Conservation (phyloP, 768 basidiomycete genomes). For the Leucocoprinus leucothites region DNA sequence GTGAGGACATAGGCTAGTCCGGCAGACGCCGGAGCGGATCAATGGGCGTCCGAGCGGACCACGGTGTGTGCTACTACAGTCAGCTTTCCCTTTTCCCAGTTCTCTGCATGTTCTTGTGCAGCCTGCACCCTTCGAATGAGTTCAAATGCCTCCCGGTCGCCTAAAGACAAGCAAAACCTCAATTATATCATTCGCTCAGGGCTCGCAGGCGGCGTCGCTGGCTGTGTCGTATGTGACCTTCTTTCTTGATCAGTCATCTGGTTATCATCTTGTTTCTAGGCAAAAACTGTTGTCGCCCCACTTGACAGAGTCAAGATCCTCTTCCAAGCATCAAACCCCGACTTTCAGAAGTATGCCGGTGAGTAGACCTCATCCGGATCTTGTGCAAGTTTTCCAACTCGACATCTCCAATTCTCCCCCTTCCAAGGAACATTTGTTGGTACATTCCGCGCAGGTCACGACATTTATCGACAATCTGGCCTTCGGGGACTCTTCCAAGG, state of each 20-base stretch:
- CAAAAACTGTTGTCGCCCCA: slow-evolving; percentile 93
- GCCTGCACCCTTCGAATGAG: slow-evolving; percentile 46
- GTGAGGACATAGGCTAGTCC: slow-evolving; percentile 9
- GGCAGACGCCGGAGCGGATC: slow-evolving; percentile 12
- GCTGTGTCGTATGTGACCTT: slow-evolving; percentile 75
- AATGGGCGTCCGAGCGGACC: slow-evolving; percentile 4
- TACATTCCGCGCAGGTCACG: slow-evolving; percentile 68
- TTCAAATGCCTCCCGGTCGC: slow-evolving; percentile 48
- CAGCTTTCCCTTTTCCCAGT: background rate
- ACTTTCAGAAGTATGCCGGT: slow-evolving; percentile 94
- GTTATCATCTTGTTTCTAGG: slow-evolving; percentile 44
- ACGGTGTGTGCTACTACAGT: slow-evolving; percentile 4
- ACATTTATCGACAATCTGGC: slow-evolving; percentile 70
- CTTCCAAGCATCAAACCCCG: slow-evolving; percentile 95
- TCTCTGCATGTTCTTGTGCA: slow-evolving; percentile 30
- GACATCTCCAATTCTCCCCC: background rate
- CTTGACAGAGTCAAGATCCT: slow-evolving; percentile 98
- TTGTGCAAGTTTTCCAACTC: background rate
- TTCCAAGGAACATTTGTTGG: slow-evolving; percentile 81
- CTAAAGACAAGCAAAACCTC: slow-evolving; percentile 51
- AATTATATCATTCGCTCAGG: slow-evolving; percentile 76
- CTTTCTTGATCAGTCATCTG: slow-evolving; percentile 9
- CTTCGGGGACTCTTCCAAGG: slow-evolving; percentile 87
- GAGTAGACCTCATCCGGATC: slow-evolving; percentile 18
- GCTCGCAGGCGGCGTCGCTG: slow-evolving; percentile 90